Base-by-base conservation (phyloP, 352 stramenopile species). In the Pythium inflatum region DNA sequence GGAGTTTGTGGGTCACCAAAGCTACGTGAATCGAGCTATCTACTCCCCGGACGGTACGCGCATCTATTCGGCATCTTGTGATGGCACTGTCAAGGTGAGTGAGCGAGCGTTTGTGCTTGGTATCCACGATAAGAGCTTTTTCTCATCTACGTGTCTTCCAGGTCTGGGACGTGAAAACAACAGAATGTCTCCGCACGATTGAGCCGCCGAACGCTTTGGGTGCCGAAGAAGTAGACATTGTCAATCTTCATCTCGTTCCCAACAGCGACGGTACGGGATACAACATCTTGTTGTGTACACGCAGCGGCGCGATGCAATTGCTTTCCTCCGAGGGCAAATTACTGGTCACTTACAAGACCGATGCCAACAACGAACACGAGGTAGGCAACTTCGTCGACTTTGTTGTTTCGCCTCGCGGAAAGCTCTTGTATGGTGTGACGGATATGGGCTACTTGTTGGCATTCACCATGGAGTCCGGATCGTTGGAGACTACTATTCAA, bases 1-100 rank as follows among this genome's bases (percentile, higher is more conserved):
- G 76, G 93, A 98, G 62, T 98, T 98, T 78, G 78, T 82, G 30
- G 96, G 94, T 24, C 94, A 98, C 68, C 77, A 89, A 18, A 97
- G 93, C 36, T 98, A 97, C 66, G 92, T 98, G 27, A 98, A 98
- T 73, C 80, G 78, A 25, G 90, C 90, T 12, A 80, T 90, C n/a
- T 98, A 92, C 67, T 87, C 82, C 0, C 75, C 70, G 8, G 85
- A 96, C 51, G 83, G 75, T n/a, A 70, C 62, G 48, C 82, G 77
- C 38, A 81, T 98, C 14, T 77, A 98, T 4, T 98, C 94, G 2
- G 83, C 79, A 24, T 95, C 89, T 12, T 93, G 87, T 34, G 96
- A 99, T 76, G 94, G 94, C 55, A 98, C 83, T 4, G 73, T 98
- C n/a, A 93, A 95, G 50, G 68, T 97, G 20, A 31, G 57, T 49